These are phyloP conservation scores for Dendrobium officinale DNA, from an alignment of 106 monocot genomes.

Conservation along the genomic window DNA sequence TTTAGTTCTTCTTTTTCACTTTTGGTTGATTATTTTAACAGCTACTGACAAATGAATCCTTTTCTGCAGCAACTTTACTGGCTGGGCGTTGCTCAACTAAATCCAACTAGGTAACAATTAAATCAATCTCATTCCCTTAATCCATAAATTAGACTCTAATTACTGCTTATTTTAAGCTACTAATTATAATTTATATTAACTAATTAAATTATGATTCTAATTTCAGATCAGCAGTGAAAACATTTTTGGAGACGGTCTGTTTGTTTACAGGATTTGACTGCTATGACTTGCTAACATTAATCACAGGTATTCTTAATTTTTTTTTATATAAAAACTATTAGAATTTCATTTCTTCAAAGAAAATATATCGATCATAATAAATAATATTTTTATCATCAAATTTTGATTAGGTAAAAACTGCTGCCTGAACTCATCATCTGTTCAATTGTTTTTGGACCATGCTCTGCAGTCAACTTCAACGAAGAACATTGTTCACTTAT, in stretches of 20 bases:
- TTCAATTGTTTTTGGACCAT: constrained; percentile 32
- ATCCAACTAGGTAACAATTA: constrained; percentile 25
- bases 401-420: constrained; percentile 35
- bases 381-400: neutral
- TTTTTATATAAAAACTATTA: neutral
- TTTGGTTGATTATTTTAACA: neutral
- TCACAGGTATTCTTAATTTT: constrained; percentile 25
- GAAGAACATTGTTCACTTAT: constrained; percentile 48
- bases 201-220: neutral
- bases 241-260: constrained; percentile 19
- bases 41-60: neutral
- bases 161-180: neutral
- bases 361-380: too few species aligned
- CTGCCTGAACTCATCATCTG: constrained; percentile 48
- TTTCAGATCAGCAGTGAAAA: constrained; percentile 1
- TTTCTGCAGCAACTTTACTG: constrained; percentile 23
- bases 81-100: constrained; percentile 25
- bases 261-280: constrained; percentile 24
- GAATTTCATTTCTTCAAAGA: neutral
- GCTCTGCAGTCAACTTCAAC: constrained; percentile 49
- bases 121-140: neutral
- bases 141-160: too few species aligned
- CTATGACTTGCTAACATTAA: constrained; percentile 27
- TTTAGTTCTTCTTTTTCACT: neutral
- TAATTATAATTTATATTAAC: neutral